Percentiles rank a stretch among this genome's conserved stretches.
phyloP scores from a whole-genome alignment of 2,329 filamentous ascomycete genomes.

The Penicillium corylophilum region DNA sequence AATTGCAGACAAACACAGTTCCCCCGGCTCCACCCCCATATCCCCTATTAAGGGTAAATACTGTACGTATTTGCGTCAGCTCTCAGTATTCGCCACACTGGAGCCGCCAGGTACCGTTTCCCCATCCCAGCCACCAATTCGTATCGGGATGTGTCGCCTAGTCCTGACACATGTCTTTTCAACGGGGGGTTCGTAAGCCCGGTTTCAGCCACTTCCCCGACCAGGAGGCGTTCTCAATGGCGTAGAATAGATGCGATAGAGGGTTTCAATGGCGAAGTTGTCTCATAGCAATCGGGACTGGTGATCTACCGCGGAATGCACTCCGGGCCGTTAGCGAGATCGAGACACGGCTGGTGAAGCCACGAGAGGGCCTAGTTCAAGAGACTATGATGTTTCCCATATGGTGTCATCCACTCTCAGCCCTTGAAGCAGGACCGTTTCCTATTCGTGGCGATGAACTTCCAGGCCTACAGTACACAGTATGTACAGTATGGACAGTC shows the following conservation, averaged over 20 bases:
- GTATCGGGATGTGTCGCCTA: neutral
- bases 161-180: neutral
- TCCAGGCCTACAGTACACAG: no score
- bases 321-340: slow-evolving; percentile 21
- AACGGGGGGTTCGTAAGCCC: slow-evolving; percentile 5
- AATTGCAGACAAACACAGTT: slow-evolving; percentile 14
- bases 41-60: slow-evolving; percentile 5
- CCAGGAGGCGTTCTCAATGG: neutral
- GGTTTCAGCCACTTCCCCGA: slow-evolving; percentile 19
- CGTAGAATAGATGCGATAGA: neutral
- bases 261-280: neutral
- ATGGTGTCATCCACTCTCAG: neutral
- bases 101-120: slow-evolving; percentile 8
- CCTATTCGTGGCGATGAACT: slow-evolving; percentile 10
- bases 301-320: slow-evolving; percentile 21
- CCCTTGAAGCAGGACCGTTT: neutral
- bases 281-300: slow-evolving; percentile 21
- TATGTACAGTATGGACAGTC: no score
- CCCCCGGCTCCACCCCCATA: slow-evolving; percentile 20
- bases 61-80: slow-evolving; percentile 12
- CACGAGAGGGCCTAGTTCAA: neutral
- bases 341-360: slow-evolving; percentile 12
- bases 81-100: slow-evolving; percentile 17
- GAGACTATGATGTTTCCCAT: neutral
- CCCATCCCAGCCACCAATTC: slow-evolving; percentile 6